Percentiles rank a stretch among this genome's conserved stretches.
Conservation (phyloP, 495 filamentous ascomycete species). For the Lasiosphaeria ovina region DNA sequence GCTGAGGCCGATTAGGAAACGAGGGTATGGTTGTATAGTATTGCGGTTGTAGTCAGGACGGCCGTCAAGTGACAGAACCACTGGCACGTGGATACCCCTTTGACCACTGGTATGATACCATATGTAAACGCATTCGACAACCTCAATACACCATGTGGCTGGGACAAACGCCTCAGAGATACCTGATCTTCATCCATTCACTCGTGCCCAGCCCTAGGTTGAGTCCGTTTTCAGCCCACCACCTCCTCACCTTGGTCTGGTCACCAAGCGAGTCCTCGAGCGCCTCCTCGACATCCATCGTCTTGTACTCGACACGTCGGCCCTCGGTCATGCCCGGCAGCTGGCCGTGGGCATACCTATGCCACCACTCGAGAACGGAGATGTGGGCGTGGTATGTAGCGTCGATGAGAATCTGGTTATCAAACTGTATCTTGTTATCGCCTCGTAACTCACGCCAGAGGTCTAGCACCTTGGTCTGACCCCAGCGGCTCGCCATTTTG, state of each 20-base stretch:
- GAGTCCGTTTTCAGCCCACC: slow-evolving; percentile 90
- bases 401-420: slow-evolving; percentile 83
- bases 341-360: slow-evolving; percentile 60
- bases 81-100: too few relatives aligned
- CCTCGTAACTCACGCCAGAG: slow-evolving; percentile 77
- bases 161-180: slow-evolving; percentile 28
- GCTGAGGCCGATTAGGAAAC: too few relatives aligned
- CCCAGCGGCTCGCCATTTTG: slow-evolving; percentile 77
- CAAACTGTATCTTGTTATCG: slow-evolving; percentile 78
- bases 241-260: slow-evolving; percentile 67
- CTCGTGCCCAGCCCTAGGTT: slow-evolving; percentile 82
- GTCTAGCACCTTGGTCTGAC: slow-evolving; percentile 81
- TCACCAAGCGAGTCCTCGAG: slow-evolving; percentile 78
- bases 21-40: too few relatives aligned
- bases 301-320: slow-evolving; percentile 80
- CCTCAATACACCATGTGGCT: too few relatives aligned
- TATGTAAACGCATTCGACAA: too few relatives aligned
- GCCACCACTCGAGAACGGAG: slow-evolving; percentile 90
- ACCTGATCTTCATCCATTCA: slow-evolving; percentile 80
- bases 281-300: slow-evolving; percentile 92
- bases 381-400: slow-evolving; percentile 84
- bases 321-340: slow-evolving; percentile 42
- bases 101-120: too few relatives aligned
- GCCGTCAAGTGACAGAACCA: too few relatives aligned
- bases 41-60: too few relatives aligned